Base-by-base conservation (phyloP, 1,284 basidiomycete genomes). In the Cerrena zonata region DNA sequence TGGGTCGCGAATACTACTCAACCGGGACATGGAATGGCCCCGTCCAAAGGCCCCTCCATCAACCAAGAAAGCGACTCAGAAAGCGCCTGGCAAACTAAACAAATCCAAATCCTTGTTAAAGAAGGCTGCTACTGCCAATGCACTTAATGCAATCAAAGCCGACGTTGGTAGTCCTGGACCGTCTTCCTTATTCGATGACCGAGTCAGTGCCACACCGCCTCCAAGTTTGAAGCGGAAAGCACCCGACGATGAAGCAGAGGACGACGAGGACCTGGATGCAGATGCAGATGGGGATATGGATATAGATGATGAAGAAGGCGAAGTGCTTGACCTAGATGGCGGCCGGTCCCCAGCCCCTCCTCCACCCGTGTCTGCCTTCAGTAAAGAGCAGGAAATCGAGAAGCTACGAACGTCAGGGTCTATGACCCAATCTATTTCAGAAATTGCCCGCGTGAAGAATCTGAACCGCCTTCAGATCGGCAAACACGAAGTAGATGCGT, bases 321-420 rank as follows among this genome's bases (percentile, higher is more conserved):
- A 72, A 26, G 64, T 66, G n/a, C 62, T 75, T 26, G 75, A 74
- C 52, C 60, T 72, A 18, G 67, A 67, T 47, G 70, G 65, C 53
- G 63, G 56, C 10, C 61, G 65, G 23, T 56, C 66, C 2, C 58
- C 67, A 5, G 69, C 73, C 54, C 68, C 76, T 0, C 75, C 75
- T 2, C 74, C 75, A 24, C 73, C 75, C 23, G 61, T 69, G 22
- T 75, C 79, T 50, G 66, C 74, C 50, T 89, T 91, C 64, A 96
- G 91, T 68, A 99, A 99, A 69, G 91, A 96, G 69, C 89, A 96
- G 67, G 96, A 99, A 69, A 98, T 99, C 59, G 95, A 99, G 73
- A 98, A 97, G 70, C 80, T 99, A 15, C 86, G 96, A 30, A 97
- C 94, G 15, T 93, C 91, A 3, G 96, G 96, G 12, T 96, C 93